Conservation (phyloP, 768 basidiomycete species). For the Lentinula aciculospora region DNA sequence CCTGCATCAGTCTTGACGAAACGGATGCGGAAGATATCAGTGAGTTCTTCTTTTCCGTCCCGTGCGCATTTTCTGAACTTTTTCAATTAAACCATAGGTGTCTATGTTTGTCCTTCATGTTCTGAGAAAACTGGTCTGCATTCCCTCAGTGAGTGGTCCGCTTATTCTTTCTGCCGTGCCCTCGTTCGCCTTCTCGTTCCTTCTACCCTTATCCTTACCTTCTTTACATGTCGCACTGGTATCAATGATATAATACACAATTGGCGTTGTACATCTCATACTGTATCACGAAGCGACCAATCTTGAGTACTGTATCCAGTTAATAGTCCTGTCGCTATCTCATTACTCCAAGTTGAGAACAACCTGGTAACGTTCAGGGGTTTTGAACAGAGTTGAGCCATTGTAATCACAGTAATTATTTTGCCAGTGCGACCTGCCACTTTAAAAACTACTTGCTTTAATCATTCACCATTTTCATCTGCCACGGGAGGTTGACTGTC, state of each 20-base stretch:
- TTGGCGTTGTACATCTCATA: background rate
- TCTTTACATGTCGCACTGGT: conserved; percentile 2
- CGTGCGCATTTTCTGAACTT: background rate
- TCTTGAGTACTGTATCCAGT: background rate
- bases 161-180: no score
- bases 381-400: background rate
- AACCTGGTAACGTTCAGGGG: background rate
- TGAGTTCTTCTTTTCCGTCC: conserved; percentile 33
- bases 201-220: background rate
- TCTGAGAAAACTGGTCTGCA: conserved; percentile 54
- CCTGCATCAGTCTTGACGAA: conserved; percentile 61
- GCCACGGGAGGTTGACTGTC: conserved; percentile 17
- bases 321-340: background rate
- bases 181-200: background rate
- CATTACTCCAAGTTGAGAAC: background rate
- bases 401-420: background rate
- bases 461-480: conserved; percentile 11
- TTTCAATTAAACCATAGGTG: conserved; percentile 32
- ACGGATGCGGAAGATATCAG: conserved; percentile 73
- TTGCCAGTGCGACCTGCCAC: background rate
- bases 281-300: background rate
- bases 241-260: background rate
- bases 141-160: conserved; percentile 69
- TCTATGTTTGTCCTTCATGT: conserved; percentile 56
- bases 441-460: background rate